Base-by-base conservation (phyloP, 176 grass and related monocot genomes). In the Tillandsia leiboldiana region DNA sequence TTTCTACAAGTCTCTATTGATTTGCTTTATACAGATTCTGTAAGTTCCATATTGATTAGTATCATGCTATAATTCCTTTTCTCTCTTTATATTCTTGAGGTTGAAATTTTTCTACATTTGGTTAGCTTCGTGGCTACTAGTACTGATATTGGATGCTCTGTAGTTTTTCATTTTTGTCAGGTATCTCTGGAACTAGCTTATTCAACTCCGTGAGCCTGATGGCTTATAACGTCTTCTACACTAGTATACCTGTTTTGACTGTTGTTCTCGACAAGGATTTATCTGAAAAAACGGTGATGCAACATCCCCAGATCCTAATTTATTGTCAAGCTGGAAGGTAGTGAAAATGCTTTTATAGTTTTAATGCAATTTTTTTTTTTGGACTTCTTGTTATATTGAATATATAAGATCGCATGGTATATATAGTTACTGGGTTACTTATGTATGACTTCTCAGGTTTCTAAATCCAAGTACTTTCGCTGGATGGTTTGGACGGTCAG, bases 151-250 rank as follows among this genome's bases (percentile, higher is more conserved):
- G 50, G 12, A 64, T 65, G 49, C 68, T 27, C 79, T 29, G 75
- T 78, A 96, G 92, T 49, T 96, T 96, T 85, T 84, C 81, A 12
- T 74, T 84, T 72, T 83, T 74, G 7, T 92, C 92, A 26, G 88
- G 92, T 73, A 63, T 96, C 33, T 96, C 86, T 66, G 88, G 92
- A 67, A 92, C 86, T 64, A 96, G 92, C 71, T 67, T 92, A 63
- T 91, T 96, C 73, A 89, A 96, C 67, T 96, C 92, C 1, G 63
- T 92, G 65, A 92, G 88, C 70, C 78, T 89, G 70, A 96, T 92
- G 92, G 92, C 92, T 17, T 96, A 96, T 87, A 96, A 92, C 62
- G 92, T 96, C 75, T 91, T 96, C 53, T 96, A 96, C 58, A 96
- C 92, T 69, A 96, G 88, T 78, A 66, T 91, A 73, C 88, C 88